A percentile compares a stretch with the other conserved stretches of the same genome.
Conservation (phyloP, 495 filamentous ascomycete species). For the Penicillium longicatenatum region DNA sequence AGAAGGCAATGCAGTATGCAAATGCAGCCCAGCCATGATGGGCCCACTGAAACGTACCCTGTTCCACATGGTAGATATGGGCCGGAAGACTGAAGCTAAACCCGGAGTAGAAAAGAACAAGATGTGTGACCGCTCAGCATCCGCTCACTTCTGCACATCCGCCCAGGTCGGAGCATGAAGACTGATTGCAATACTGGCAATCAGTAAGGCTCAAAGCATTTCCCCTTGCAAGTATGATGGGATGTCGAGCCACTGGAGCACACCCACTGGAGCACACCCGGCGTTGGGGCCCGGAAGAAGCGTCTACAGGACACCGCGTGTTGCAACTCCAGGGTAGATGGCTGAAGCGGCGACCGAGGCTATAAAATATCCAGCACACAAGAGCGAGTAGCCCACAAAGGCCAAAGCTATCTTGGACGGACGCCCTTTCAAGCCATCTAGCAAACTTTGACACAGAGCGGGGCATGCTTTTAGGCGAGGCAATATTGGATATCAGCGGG, state of each 20-base stretch:
- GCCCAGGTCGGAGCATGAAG: slow-evolving; percentile 3
- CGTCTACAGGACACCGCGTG: not conserved
- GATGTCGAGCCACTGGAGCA: slow-evolving; percentile 5
- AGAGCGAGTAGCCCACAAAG: not conserved
- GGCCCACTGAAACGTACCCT: slow-evolving; percentile 2
- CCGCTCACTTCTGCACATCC: slow-evolving; percentile 12
- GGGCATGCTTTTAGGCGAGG: not conserved
- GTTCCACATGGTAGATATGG: slow-evolving; percentile 5
- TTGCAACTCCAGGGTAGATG: not conserved
- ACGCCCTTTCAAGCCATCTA: not conserved
- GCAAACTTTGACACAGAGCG: not conserved
- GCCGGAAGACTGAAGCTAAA: slow-evolving; percentile 9
- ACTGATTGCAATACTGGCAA: slow-evolving; percentile 4
- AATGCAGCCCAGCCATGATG: slow-evolving; percentile 5
- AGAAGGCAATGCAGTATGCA: slow-evolving; percentile 3
- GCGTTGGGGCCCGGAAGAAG: not conserved
- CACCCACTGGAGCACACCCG: too few species aligned
- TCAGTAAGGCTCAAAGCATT: not conserved
- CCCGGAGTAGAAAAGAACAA: slow-evolving; percentile 6
- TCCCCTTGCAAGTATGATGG: slow-evolving; percentile 8
- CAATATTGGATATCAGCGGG: too few species aligned
- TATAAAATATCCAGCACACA: not conserved
- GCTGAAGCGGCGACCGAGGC: not conserved
- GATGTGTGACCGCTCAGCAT: slow-evolving; percentile 6
- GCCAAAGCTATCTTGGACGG: not conserved